Evolutionary conservation across 345 rosid genomes (phyloP).

Genomic region (Lumnitzera littorea): DNA sequence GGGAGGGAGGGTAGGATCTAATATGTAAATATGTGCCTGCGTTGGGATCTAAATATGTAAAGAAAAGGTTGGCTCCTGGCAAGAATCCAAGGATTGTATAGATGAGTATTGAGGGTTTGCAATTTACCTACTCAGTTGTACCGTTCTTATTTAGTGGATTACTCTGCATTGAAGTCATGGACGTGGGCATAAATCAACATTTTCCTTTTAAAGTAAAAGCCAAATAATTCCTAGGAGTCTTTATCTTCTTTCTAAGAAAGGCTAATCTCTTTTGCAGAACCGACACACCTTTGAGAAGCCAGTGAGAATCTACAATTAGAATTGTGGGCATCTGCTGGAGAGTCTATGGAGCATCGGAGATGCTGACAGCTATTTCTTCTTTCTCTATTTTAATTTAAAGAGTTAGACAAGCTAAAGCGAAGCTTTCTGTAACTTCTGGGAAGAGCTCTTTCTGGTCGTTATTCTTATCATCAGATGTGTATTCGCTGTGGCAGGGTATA

Average conservation of each 20-base stretch:
- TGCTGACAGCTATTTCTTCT: background rate
- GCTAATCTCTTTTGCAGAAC: conserved; percentile 28
- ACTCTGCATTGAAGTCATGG: too few relatives aligned
- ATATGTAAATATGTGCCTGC: too few relatives aligned
- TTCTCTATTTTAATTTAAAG: background rate
- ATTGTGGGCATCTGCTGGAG: conserved; percentile 2
- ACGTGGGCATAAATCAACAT: too few relatives aligned
- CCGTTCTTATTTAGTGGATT: too few relatives aligned
- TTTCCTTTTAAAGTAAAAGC: background rate
- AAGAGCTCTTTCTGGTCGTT: background rate
- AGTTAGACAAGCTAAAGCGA: background rate
- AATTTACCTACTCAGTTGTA: too few relatives aligned
- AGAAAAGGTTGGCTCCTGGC: too few relatives aligned
- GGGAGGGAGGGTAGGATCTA: too few relatives aligned
- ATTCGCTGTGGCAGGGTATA: background rate
- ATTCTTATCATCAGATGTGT: background rate
- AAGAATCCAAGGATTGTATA: too few relatives aligned
- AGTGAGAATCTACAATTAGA: conserved; percentile 50
- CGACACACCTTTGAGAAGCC: conserved; percentile 53
- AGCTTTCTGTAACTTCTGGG: background rate
- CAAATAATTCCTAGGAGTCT: background rate
- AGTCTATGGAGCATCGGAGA: conserved; percentile 1
- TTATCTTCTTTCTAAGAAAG: background rate
- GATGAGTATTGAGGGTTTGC: too few relatives aligned
- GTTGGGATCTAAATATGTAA: too few relatives aligned